Conservation (phyloP, 495 filamentous ascomycete species). For the Xylaria venustula region DNA sequence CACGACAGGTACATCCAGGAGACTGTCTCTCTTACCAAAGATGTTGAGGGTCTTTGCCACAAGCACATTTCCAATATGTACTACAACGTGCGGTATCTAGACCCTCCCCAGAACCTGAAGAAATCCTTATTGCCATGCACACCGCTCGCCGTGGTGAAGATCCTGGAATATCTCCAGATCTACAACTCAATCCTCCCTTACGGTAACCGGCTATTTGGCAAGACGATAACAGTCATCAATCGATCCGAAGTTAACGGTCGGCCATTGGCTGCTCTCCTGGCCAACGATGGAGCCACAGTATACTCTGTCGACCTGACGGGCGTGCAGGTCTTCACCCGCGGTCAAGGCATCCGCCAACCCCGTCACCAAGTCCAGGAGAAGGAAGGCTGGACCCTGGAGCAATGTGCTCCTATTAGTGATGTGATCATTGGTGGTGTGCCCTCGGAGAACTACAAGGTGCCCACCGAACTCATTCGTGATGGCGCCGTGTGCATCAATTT, state of each 20-base stretch:
- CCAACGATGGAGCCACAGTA: conserved; percentile 93
- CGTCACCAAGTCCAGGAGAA: conserved; percentile 82
- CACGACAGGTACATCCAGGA: conserved; percentile 95
- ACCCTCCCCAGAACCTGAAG: conserved; percentile 67
- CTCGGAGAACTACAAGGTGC: conserved; percentile 79
- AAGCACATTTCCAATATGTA: conserved; percentile 99
- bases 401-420: conserved; percentile 82
- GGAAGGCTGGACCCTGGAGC: conserved; percentile 68
- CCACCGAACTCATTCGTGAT: conserved; percentile 73
- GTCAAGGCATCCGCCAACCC: conserved; percentile 74
- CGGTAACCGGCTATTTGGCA: conserved; percentile 87
- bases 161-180: conserved; percentile 88
- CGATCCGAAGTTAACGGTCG: conserved; percentile 92
- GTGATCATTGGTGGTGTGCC: conserved; percentile 96
- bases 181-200: conserved; percentile 96
- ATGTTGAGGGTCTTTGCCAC: conserved; percentile 94
- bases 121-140: conserved; percentile 96
- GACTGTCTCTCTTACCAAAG: conserved; percentile 84
- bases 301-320: conserved; percentile 92
- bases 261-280: conserved; percentile 88
- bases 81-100: conserved; percentile 93
- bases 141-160: conserved; percentile 91
- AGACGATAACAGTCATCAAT: conserved; percentile 93
- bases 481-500: conserved; percentile 98
- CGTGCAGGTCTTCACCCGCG: conserved; percentile 88